Evolutionary conservation across 2,329 filamentous ascomycete genomes (phyloP).

Genomic region (Ustulina deusta): DNA sequence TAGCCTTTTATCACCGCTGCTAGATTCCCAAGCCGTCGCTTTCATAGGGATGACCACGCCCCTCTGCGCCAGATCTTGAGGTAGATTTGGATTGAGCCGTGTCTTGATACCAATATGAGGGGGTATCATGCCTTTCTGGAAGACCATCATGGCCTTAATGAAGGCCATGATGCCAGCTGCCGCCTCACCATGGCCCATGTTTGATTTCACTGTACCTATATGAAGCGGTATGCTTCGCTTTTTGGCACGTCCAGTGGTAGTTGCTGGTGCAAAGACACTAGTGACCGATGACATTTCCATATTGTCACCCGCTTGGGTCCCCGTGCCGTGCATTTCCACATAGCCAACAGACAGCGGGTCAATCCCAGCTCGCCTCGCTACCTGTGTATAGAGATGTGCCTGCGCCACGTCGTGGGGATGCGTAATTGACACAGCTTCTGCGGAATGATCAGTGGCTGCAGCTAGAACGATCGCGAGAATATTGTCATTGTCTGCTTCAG

Average conservation of each 20-base stretch:
- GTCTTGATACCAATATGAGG: conserved; percentile 61
- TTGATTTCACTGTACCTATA: conserved; percentile 61
- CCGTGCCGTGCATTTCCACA: conserved; percentile 77
- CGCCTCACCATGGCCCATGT: conserved; percentile 60
- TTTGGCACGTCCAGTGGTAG: conserved; percentile 54
- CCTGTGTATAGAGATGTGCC: conserved; percentile 67
- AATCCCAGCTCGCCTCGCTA: conserved; percentile 67
- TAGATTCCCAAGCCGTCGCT: conserved; percentile 54
- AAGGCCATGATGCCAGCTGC: conserved; percentile 54
- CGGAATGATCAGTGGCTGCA: conserved; percentile 75
- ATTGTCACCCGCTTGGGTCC: conserved; percentile 77
- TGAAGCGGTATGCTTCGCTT: conserved; percentile 56
- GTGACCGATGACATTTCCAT: conserved; percentile 73
- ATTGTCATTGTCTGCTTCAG: conserved; percentile 58
- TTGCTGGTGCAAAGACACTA: conserved; percentile 63
- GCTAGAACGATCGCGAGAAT: conserved; percentile 57
- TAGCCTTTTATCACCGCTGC: too few species aligned
- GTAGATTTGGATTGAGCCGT: conserved; percentile 54
- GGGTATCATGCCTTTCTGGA: conserved; percentile 52
- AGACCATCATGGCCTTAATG: conserved; percentile 59
- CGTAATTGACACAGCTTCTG: conserved; percentile 77
- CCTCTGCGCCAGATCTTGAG: conserved; percentile 44
- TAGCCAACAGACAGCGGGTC: conserved; percentile 67
- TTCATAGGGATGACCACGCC: conserved; percentile 56
- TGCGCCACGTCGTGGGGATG: conserved; percentile 75